Base-by-base conservation (phyloP, 768 basidiomycete genomes). In the Psilocybe tampanensis region DNA sequence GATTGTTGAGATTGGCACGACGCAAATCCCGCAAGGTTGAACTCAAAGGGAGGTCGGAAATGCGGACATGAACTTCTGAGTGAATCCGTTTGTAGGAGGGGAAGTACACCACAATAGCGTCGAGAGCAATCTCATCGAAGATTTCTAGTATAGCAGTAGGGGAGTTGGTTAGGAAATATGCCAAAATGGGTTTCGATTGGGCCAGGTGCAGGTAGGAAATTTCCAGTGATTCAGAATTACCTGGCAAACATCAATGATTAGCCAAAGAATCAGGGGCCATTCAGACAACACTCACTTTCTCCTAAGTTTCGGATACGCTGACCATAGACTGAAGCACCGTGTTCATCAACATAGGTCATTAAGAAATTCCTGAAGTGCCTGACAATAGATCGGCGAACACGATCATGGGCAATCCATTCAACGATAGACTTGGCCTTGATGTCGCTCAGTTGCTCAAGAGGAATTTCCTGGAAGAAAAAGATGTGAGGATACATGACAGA, bases 371-470 rank as follows among this genome's bases (percentile, higher is more conserved):
- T 85, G 80, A 99, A 98, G 72, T 98, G 93, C 60, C 89, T 86
- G 64, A 91, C 83, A 60, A 99, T 94, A 0, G 95, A 89, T 53
- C 92, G 83, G 63, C 90, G 86, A 62, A 98, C 96, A 41, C 92
- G 86, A 56, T 95, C 94, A 55, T 89, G 89, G 17, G 93, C 89
- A 64, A 98, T 95, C 97, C 97, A 99, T 72, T 98, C 97, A 21
- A 91, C 90, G 55, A 99, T 94, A 12, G 93, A 95, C 68, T 95
- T 94, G 36, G 95, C 94, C 69, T 98, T 98, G 78, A 99, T 95
- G 68, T 99, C 97, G 58, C 93, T 92, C 9, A 99, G 80, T 76
- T 99, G 94, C 69, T 98, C 96, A 42, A 97, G 72, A 0, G 97
- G 95, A 52, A 99, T 81, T 72, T 98, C 95, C 93, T 97, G 67